Percentiles rank a stretch among this genome's conserved stretches.
Conservation (phyloP, 2,329 filamentous ascomycete genomes). For the Periconia sp. region DNA sequence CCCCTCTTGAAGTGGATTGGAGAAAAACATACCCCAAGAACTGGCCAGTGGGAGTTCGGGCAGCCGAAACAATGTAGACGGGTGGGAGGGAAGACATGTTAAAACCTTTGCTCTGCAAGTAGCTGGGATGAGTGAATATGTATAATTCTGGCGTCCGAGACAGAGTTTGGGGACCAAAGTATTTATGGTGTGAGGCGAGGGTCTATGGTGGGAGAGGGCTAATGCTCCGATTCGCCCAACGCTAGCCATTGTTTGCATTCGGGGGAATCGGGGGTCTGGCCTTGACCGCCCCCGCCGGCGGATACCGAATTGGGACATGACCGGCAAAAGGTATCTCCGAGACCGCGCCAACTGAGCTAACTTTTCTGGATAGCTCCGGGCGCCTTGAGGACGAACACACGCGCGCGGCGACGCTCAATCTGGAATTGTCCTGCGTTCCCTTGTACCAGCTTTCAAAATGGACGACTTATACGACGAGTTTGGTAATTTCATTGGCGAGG, state of each 20-base stretch:
- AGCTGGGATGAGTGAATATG: constrained; percentile 8
- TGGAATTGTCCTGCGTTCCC: constrained; percentile 4
- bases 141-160: neutral
- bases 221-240: constrained; percentile 16
- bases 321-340: constrained; percentile 16
- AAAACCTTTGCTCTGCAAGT: constrained; percentile 19
- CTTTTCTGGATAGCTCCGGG: constrained; percentile 33
- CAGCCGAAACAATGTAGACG: constrained; percentile 94
- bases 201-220: constrained; percentile 18
- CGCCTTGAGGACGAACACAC: constrained; percentile 15
- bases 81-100: constrained; percentile 78
- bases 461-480: constrained; percentile 99
- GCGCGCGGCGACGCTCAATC: constrained; percentile 14
- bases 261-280: neutral
- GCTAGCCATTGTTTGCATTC: constrained; percentile 13
- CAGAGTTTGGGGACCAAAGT: constrained; percentile 1
- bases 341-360: constrained; percentile 16
- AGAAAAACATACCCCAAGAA: constrained; percentile 76
- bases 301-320: neutral
- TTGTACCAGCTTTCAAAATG: constrained; percentile 57
- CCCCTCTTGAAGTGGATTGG: constrained; percentile 12
- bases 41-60: constrained; percentile 86
- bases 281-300: neutral
- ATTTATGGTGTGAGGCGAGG: constrained; percentile 18
- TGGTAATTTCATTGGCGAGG: constrained; percentile 97